A percentile compares a stretch with the other conserved stretches of the same genome.
Conservation (phyloP, 352 stramenopile genomes). For the Phytophthora sansomeana region DNA sequence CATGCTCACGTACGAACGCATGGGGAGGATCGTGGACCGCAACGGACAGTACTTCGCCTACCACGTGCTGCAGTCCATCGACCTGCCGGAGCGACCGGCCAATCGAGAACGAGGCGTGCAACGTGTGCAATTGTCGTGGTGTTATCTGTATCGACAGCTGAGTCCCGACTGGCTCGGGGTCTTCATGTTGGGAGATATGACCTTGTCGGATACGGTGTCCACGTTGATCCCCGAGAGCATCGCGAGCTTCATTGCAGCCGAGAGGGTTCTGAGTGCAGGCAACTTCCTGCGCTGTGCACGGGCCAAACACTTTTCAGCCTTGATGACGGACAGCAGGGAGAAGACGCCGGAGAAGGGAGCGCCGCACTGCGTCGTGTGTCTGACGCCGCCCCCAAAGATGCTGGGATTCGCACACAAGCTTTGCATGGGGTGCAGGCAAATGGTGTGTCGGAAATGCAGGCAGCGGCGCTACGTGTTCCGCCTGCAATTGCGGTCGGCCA, state of each 20-base stretch:
- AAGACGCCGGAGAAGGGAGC: slow-evolving; percentile 24
- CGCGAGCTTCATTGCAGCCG: slow-evolving; percentile 45
- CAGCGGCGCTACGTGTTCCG: slow-evolving; percentile 58
- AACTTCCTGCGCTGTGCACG: slow-evolving; percentile 52
- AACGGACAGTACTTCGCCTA: slow-evolving; percentile 62
- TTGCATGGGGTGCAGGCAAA: slow-evolving; percentile 56
- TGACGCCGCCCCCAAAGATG: slow-evolving; percentile 42
- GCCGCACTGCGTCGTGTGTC: slow-evolving; percentile 54
- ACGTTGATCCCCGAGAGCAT: slow-evolving; percentile 29
- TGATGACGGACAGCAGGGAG: slow-evolving; percentile 41
- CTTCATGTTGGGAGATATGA: slow-evolving; percentile 63
- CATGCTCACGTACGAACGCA: slow-evolving; percentile 63
- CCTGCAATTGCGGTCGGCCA: slow-evolving; percentile 49
- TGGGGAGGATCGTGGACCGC: slow-evolving; percentile 65
- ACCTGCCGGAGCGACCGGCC: slow-evolving; percentile 57
- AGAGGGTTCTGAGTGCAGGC: slow-evolving; percentile 53
- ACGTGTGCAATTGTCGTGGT: slow-evolving; percentile 54
- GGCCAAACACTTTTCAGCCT: slow-evolving; percentile 58
- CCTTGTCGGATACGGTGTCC: too few relatives aligned
- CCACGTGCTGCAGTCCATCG: slow-evolving; percentile 63
- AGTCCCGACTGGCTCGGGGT: slow-evolving; percentile 60
- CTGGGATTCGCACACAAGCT: slow-evolving; percentile 44
- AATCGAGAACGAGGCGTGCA: slow-evolving; percentile 43
- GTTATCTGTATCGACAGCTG: slow-evolving; percentile 65
- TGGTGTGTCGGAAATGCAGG: slow-evolving; percentile 57